These are phyloP conservation scores for Collybia sp. DNA, from an alignment of 768 basidiomycete genomes.

Conservation along the genomic window DNA sequence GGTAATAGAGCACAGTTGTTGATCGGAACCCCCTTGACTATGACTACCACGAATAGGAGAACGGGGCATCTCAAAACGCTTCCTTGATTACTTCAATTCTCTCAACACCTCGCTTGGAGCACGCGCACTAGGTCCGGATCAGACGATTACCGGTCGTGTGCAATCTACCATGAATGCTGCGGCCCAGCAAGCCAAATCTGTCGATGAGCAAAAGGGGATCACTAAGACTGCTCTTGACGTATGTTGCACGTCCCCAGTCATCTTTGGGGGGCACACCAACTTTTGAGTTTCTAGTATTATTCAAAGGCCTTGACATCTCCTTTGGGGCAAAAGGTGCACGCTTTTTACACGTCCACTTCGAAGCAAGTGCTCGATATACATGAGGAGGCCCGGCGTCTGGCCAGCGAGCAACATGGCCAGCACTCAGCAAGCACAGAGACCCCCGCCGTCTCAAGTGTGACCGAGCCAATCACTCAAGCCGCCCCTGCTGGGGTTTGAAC, in stretches of 20 bases:
- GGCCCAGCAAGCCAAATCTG: slow-evolving; percentile 60
- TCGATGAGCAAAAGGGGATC: slow-evolving; percentile 82
- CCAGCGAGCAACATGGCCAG: slow-evolving; percentile 48
- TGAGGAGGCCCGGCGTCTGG: slow-evolving; percentile 86
- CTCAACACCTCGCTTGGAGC: slow-evolving; percentile 71
- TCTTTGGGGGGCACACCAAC: not conserved
- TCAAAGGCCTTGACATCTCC: slow-evolving; percentile 68
- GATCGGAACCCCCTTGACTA: not conserved
- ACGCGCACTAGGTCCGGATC: slow-evolving; percentile 70
- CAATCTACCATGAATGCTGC: slow-evolving; percentile 61
- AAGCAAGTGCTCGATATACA: slow-evolving; percentile 92
- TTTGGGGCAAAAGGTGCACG: slow-evolving; percentile 67
- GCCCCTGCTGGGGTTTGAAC: slow-evolving; percentile 12
- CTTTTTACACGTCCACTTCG: slow-evolving; percentile 83
- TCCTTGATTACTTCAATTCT: slow-evolving; percentile 72
- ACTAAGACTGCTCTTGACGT: slow-evolving; percentile 68
- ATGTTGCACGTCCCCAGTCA: slow-evolving; percentile 10
- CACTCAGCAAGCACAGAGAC: slow-evolving; percentile 8
- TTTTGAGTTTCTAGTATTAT: slow-evolving; percentile 62
- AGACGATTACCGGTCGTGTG: slow-evolving; percentile 75
- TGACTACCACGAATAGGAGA: slow-evolving; percentile 37
- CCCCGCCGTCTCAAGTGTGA: slow-evolving; percentile 4
- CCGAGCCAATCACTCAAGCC: slow-evolving; percentile 11
- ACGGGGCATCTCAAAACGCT: slow-evolving; percentile 84
- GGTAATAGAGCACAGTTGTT: slow-evolving; percentile 27